Percentiles rank a stretch among this genome's conserved stretches.
phyloP scores from a whole-genome alignment of 2,329 filamentous ascomycete species.

The Colletotrichum nymphaeae region DNA sequence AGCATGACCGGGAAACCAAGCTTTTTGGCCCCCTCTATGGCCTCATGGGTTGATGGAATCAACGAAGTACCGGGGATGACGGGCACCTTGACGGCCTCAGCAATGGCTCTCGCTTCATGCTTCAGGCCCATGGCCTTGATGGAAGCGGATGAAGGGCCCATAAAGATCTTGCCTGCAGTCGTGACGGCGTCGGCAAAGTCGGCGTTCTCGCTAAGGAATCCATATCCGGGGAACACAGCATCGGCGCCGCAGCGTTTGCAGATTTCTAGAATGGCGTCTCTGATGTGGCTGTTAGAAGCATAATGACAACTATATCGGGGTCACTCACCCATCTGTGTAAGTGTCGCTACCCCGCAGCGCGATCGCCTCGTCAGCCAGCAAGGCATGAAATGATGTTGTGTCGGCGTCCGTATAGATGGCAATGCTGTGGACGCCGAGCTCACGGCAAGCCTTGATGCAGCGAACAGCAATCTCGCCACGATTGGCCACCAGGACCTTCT shows the following conservation, averaged over 20 bases:
- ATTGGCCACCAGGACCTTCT: conserved; percentile 64
- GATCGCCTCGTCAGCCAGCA: conserved; percentile 64
- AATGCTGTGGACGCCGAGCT: conserved; percentile 61
- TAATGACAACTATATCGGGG: neutral
- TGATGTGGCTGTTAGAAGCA: neutral
- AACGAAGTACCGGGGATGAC: conserved; percentile 50
- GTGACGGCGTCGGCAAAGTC: conserved; percentile 66
- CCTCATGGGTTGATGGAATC: conserved; percentile 54
- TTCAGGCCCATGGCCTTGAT: conserved; percentile 70
- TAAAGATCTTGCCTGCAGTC: conserved; percentile 65
- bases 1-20: conserved; percentile 60
- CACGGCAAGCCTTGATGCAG: conserved; percentile 57
- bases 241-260: conserved; percentile 56
- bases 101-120: conserved; percentile 56
- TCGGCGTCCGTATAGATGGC: conserved; percentile 70
- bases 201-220: conserved; percentile 72
- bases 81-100: conserved; percentile 50
- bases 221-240: conserved; percentile 73
- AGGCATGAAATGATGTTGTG: conserved; percentile 62
- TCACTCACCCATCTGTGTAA: neutral
- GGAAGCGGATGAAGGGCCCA: conserved; percentile 64
- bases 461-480: conserved; percentile 68
- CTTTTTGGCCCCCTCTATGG: conserved; percentile 56
- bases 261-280: conserved; percentile 38
- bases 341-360: conserved; percentile 46